Percentiles rank a stretch among this genome's conserved stretches.
Evolutionary conservation across 176 grass and related monocot genomes (phyloP).

Genomic region (Metroxylon sagu): DNA sequence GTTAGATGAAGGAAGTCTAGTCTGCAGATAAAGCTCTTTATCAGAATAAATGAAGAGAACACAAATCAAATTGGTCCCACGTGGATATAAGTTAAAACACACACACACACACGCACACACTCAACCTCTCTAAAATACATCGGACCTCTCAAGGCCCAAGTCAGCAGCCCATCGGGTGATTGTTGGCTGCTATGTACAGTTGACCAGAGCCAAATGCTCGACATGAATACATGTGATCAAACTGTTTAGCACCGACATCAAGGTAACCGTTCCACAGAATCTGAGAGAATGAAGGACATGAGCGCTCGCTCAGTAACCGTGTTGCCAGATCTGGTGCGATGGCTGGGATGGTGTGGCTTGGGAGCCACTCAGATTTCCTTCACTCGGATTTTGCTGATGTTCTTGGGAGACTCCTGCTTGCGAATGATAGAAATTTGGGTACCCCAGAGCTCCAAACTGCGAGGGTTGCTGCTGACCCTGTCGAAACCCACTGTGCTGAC

Average conservation of each 20-base stretch:
- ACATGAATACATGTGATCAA: not conserved
- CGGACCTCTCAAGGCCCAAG: not conserved
- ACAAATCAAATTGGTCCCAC: slow-evolving; percentile 1
- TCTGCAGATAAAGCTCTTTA: not conserved
- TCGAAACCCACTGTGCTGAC: slow-evolving; percentile 61
- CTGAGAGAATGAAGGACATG: not conserved
- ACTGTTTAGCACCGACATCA: not conserved
- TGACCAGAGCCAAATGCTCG: slow-evolving; percentile 1
- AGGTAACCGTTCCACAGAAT: too few species aligned
- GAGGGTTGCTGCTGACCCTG: slow-evolving; percentile 69
- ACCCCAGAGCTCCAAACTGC: slow-evolving; percentile 57
- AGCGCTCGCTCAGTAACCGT: slow-evolving; percentile 50
- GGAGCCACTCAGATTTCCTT: slow-evolving; percentile 49
- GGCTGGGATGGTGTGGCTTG: slow-evolving; percentile 25
- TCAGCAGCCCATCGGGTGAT: slow-evolving; percentile 5
- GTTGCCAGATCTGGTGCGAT: slow-evolving; percentile 70
- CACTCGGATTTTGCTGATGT: slow-evolving; percentile 49
- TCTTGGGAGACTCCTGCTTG: slow-evolving; percentile 56
- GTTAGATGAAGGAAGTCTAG: not conserved
- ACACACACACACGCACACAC: not conserved
- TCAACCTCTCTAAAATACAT: slow-evolving; percentile 4
- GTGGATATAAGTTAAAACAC: slow-evolving; percentile 12
- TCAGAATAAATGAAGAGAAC: slow-evolving; percentile 10
- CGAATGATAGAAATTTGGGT: slow-evolving; percentile 30
- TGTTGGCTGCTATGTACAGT: not conserved